phyloP scores from a whole-genome alignment of 2,329 filamentous ascomycete species.

The Neurospora sp. region DNA sequence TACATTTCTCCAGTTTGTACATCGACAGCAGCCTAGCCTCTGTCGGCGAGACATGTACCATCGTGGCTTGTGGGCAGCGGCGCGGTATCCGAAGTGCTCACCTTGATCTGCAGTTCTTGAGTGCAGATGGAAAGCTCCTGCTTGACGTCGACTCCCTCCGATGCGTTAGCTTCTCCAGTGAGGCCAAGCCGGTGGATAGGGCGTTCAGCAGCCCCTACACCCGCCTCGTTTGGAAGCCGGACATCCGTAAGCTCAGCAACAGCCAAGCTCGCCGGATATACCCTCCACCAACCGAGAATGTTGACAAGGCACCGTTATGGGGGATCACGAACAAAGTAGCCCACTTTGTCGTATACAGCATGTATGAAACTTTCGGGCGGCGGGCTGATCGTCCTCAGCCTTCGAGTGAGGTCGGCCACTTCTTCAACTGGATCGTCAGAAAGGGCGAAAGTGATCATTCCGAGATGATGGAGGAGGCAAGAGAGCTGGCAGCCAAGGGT shows the following conservation, averaged over 20 bases:
- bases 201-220: conserved; percentile 12
- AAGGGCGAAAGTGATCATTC: conserved; percentile 1
- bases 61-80: neutral
- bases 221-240: conserved; percentile 14
- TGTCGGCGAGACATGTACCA: neutral
- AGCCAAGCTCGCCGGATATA: conserved; percentile 4
- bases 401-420: conserved; percentile 2
- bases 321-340: conserved; percentile 3
- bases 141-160: neutral
- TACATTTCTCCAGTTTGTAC: conserved; percentile 8
- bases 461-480: conserved; percentile 1
- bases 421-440: conserved; percentile 1
- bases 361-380: neutral
- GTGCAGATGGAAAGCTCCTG: neutral
- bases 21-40: neutral
- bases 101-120: conserved; percentile 1
- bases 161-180: conserved; percentile 3
- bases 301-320: conserved; percentile 1
- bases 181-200: conserved; percentile 1
- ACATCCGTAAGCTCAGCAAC: conserved; percentile 14
- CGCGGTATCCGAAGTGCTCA: conserved; percentile 1
- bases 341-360: neutral
- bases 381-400: neutral
- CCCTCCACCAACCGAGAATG: conserved; percentile 10
- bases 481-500: neutral